phyloP scores from a whole-genome alignment of 495 filamentous ascomycete genomes.

The Penicillium alfredii region DNA sequence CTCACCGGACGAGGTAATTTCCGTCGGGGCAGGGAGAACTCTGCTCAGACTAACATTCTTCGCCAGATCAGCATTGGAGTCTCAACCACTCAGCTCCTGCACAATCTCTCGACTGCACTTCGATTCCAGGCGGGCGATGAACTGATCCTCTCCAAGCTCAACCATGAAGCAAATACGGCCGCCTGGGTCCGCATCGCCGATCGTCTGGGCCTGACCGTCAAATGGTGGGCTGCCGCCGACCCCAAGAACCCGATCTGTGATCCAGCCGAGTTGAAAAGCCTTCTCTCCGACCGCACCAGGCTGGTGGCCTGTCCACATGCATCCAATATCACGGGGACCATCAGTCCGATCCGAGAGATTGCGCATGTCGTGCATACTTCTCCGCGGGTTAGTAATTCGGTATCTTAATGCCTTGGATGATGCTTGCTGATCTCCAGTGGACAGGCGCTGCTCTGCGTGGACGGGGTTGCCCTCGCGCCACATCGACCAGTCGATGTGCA shows the following conservation, averaged over 20 bases:
- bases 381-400: constrained; percentile 23
- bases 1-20: constrained; percentile 52
- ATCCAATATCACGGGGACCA: constrained; percentile 63
- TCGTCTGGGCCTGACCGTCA: constrained; percentile 50
- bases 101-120: constrained; percentile 60
- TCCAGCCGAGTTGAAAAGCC: constrained; percentile 41
- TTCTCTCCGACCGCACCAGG: constrained; percentile 54
- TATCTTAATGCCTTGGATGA: constrained; percentile 10
- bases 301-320: constrained; percentile 65
- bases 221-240: constrained; percentile 53
- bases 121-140: constrained; percentile 54
- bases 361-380: constrained; percentile 44
- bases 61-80: constrained; percentile 45
- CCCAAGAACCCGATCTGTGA: constrained; percentile 50
- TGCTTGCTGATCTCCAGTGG: constrained; percentile 23
- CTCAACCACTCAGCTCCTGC: constrained; percentile 67
- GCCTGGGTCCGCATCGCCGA: constrained; percentile 61
- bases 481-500: constrained; percentile 62
- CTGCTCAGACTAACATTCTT: no score
- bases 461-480: constrained; percentile 66
- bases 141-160: constrained; percentile 58
- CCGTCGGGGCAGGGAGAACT: no score
- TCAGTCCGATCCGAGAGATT: constrained; percentile 51
- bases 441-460: constrained; percentile 42
- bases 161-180: constrained; percentile 68